Evolutionary conservation across 2,329 filamentous ascomycete species (phyloP), one percentile per base, ranked within the genome.

Genomic region (Trichoderma koningii): DNA sequence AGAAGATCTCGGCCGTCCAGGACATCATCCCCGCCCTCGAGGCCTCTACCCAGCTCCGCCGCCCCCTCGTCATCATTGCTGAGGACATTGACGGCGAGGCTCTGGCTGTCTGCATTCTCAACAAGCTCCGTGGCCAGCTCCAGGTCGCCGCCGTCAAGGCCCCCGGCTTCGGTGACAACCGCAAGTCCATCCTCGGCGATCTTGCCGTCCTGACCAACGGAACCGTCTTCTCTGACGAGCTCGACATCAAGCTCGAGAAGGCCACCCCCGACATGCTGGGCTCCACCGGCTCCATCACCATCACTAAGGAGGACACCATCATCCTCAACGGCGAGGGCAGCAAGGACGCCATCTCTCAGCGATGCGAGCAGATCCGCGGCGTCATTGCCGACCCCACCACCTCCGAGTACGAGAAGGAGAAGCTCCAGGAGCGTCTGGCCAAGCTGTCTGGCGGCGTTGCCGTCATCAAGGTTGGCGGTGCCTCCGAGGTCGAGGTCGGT

Each of bases 351-450:
- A 96, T 99, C 74, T 82, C 91, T 70, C 93, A 97, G 85, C 91
- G 95, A 78, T 98, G 95, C 82, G 95, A 99, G 83, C 95, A 99
- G 85, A 99, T 99, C 81, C 93, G 95, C 72, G 93, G 94, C 72
- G 93, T 98, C 81, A 97, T 97, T 84, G 86, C 84, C 68, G 95
- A 99, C 83, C 90, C 94, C 70, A 89, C 87, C 73, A 99, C 95
- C 70, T 97, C 93, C 55, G 95, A 99, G 76, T 99, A 99, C 83
- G 95, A 99, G 88, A 98, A 97, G 88, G 95, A 99, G 90, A 99
- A 99, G 89, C 92, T 99, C 70, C 95, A 98, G 84, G 95, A 99
- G 86, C 95, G 95, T 83, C 91, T 99, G 68, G 95, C 95, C 73
- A 99, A 99, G 89, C 91, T 99, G 71, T 98, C 95, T 71, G 95